Percentiles rank a stretch among this genome's conserved stretches.
Conservation (phyloP, 1,284 basidiomycete species). For the Irpex rosettiformis region DNA sequence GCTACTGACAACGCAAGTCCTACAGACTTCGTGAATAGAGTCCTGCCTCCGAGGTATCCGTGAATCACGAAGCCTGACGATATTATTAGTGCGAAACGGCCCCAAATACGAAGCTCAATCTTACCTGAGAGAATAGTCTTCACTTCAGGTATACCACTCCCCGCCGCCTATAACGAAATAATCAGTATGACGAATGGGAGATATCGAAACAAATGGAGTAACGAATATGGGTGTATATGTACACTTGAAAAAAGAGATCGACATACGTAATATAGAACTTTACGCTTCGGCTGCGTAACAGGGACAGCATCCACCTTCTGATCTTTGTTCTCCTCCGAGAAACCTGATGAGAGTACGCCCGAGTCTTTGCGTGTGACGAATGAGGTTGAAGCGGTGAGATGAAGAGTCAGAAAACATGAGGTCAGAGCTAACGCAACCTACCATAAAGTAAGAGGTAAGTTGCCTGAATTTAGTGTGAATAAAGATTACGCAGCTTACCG, state of each 20-base stretch:
- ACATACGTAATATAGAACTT: conserved; percentile 80
- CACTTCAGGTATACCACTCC: conserved; percentile 95
- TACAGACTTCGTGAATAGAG: conserved; percentile 87
- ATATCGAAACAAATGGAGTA: not conserved
- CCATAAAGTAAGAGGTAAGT: not conserved
- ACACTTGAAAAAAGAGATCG: conserved; percentile 2
- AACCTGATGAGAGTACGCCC: conserved; percentile 58
- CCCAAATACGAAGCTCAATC: conserved; percentile 9
- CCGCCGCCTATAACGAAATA: conserved; percentile 64
- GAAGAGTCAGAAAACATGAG: conserved; percentile 80
- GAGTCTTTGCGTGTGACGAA: conserved; percentile 89
- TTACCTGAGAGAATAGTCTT: conserved; percentile 92
- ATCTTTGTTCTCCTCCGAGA: conserved; percentile 30
- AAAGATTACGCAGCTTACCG: no score
- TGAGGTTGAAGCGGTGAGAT: conserved; percentile 84
- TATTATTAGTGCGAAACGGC: not conserved
- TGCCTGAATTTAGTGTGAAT: conserved; percentile 1
- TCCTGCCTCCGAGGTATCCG: conserved; percentile 91
- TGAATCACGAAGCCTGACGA: conserved; percentile 90
- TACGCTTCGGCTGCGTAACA: conserved; percentile 44
- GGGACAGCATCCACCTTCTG: conserved; percentile 22
- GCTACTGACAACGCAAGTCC: conserved; percentile 90
- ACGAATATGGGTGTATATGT: not conserved
- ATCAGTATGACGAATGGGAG: not conserved
- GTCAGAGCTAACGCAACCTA: conserved; percentile 70